phyloP scores from a whole-genome alignment of 129 eudicot species.

The Flaveria brownii region DNA sequence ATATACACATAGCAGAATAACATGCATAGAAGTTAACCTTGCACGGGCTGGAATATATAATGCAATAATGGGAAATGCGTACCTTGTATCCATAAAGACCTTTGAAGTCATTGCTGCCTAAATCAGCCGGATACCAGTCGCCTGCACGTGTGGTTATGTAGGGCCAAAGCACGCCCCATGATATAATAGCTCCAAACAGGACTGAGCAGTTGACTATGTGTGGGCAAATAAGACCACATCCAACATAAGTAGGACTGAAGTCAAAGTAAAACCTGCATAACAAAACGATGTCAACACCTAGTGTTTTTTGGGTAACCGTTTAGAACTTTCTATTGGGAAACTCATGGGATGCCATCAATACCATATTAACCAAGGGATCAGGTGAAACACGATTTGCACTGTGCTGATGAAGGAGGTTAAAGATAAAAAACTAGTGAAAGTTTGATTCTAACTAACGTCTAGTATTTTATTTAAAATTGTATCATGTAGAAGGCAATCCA shows the following conservation, averaged over 20 bases:
- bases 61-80: neutral
- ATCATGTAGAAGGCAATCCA: constrained; percentile 25
- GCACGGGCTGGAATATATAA: too few species aligned
- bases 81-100: constrained; percentile 97
- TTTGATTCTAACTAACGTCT: too few species aligned
- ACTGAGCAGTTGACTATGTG: constrained; percentile 90
- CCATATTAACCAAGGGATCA: too few species aligned
- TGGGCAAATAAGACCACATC: constrained; percentile 95
- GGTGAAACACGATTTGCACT: too few species aligned
- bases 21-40: neutral
- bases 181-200: constrained; percentile 81
- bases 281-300: neutral
- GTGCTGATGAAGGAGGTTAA: too few species aligned
- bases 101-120: constrained; percentile 81
- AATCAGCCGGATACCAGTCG: constrained; percentile 87
- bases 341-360: too few species aligned
- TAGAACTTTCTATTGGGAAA: too few species aligned
- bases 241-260: constrained; percentile 93
- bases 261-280: constrained; percentile 91
- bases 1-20: neutral
- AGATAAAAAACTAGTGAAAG: too few species aligned
- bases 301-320: too few species aligned
- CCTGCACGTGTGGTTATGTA: constrained; percentile 66
- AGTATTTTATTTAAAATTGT: too few species aligned
- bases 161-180: constrained; percentile 99